Percentiles rank a stretch among this genome's conserved stretches.
phyloP scores from a whole-genome alignment of 2,329 filamentous ascomycete genomes.

The Hirsutella thompsonii region DNA sequence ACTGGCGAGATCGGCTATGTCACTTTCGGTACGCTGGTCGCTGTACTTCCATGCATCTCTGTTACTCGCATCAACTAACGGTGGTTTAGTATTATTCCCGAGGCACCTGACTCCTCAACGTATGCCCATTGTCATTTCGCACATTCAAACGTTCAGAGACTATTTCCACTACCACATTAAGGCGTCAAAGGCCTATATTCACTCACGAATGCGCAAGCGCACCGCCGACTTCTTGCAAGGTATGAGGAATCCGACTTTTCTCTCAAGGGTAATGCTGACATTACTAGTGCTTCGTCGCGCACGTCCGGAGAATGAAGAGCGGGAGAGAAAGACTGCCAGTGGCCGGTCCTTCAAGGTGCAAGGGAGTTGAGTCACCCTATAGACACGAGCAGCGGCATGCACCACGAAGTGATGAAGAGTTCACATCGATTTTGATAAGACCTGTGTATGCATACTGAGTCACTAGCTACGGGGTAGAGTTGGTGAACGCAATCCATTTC shows the following conservation, averaged over 20 bases:
- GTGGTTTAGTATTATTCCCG: slow-evolving; percentile 69
- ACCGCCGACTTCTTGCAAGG: slow-evolving; percentile 98
- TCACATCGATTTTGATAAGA: too few species aligned
- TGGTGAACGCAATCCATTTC: too few species aligned
- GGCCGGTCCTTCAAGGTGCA: slow-evolving; percentile 74
- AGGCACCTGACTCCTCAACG: slow-evolving; percentile 83
- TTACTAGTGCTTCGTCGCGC: slow-evolving; percentile 79
- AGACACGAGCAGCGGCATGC: too few species aligned
- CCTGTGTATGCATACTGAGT: too few species aligned
- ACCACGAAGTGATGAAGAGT: too few species aligned
- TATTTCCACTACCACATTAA: slow-evolving; percentile 99
- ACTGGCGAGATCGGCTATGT: slow-evolving; percentile 91
- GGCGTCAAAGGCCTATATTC: slow-evolving; percentile 97
- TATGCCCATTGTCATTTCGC: slow-evolving; percentile 90
- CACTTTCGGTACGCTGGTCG: slow-evolving; percentile 66
- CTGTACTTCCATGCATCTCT: neutral
- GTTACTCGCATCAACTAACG: slow-evolving; percentile 47
- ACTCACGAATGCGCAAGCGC: slow-evolving; percentile 93
- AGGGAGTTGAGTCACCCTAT: slow-evolving; percentile 13
- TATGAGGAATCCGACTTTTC: slow-evolving; percentile 26
- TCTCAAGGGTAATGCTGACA: slow-evolving; percentile 12
- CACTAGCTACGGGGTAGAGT: too few species aligned
- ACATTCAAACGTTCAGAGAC: slow-evolving; percentile 99
- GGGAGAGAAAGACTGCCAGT: slow-evolving; percentile 95
- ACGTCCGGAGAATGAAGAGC: slow-evolving; percentile 88